phyloP scores from a whole-genome alignment of 2,329 filamentous ascomycete genomes.

The Biscogniauxia mediterranea region DNA sequence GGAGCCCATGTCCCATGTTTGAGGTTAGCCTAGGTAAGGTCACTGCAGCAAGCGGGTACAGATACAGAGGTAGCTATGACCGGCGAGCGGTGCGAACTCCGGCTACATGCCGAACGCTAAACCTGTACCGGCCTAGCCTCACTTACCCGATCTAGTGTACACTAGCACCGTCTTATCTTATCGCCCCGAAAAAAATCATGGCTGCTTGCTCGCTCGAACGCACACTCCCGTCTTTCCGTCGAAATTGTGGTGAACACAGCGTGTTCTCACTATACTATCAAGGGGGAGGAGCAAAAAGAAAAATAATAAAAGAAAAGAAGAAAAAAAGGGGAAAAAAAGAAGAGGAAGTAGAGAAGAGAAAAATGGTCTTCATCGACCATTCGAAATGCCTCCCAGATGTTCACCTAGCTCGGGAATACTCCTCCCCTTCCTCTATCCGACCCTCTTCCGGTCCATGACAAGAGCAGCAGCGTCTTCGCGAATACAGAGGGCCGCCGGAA shows the following conservation, averaged over 20 bases:
- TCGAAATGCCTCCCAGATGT: conserved; percentile 43
- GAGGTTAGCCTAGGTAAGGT: too few relatives aligned
- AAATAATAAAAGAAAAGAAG: neutral
- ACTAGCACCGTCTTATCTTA: conserved; percentile 14
- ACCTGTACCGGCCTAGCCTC: conserved; percentile 3
- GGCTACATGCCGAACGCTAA: conserved; percentile 17
- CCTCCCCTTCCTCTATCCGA: conserved; percentile 52
- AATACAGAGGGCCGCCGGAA: conserved; percentile 20
- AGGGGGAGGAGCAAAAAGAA: neutral
- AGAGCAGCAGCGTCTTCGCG: conserved; percentile 22
- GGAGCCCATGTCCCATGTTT: too few relatives aligned
- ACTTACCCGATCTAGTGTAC: neutral
- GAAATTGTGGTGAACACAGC: neutral
- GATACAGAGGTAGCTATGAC: neutral
- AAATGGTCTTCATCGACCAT: neutral
- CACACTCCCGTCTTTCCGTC: neutral
- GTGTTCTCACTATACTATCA: too few relatives aligned
- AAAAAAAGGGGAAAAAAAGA: conserved; percentile 3
- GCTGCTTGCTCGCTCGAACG: neutral
- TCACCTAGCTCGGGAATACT: conserved; percentile 36
- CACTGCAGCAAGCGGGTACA: neutral
- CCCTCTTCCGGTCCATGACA: conserved; percentile 35
- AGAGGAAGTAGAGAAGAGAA: neutral
- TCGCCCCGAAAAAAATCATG: conserved; percentile 15
- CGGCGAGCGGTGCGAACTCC: conserved; percentile 1